Percentiles rank a stretch among this genome's conserved stretches.
Evolutionary conservation across 164 flowering plant species (phyloP).

Genomic region (Chimonanthus salicifolius): DNA sequence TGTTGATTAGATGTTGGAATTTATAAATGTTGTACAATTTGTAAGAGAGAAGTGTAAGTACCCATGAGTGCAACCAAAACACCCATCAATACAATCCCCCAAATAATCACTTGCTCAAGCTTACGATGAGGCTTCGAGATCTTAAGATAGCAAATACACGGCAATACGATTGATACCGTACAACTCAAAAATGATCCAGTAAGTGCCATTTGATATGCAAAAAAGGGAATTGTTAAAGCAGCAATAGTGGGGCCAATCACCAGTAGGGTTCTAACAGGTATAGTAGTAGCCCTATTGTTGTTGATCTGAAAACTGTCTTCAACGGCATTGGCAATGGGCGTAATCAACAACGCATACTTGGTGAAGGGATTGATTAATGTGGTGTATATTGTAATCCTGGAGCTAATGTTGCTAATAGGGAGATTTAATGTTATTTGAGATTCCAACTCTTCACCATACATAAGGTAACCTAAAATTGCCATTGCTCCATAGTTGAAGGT

Average conservation of each 20-base stretch:
- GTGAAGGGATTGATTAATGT: conserved; percentile 62
- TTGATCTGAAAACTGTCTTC: conserved; percentile 28
- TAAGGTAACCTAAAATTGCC: conserved; percentile 68
- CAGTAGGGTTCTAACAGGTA: conserved; percentile 38
- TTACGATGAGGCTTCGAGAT: conserved; percentile 24
- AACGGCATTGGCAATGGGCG: conserved; percentile 49
- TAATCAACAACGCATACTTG: conserved; percentile 66
- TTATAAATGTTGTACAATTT: conserved; percentile 30
- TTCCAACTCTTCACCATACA: conserved; percentile 64
- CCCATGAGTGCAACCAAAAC: conserved; percentile 32
- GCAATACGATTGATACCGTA: conserved; percentile 38
- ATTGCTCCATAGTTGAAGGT: conserved; percentile 57
- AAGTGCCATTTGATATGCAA: conserved; percentile 47
- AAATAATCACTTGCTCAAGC: conserved; percentile 27
- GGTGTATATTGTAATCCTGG: conserved; percentile 70
- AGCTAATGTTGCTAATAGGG: conserved; percentile 41
- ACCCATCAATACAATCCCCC: conserved; percentile 30
- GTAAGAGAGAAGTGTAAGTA: conserved; percentile 34
- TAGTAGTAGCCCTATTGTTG: conserved; percentile 21
- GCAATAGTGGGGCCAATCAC: conserved; percentile 41
- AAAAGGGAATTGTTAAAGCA: conserved; percentile 45
- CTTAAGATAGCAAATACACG: conserved; percentile 54
- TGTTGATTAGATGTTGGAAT: background rate
- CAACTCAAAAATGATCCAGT: conserved; percentile 46
- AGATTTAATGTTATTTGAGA: conserved; percentile 80